Evolutionary conservation across 2,329 filamentous ascomycete species (phyloP).

Genomic region (Sporothrix schenckii): DNA sequence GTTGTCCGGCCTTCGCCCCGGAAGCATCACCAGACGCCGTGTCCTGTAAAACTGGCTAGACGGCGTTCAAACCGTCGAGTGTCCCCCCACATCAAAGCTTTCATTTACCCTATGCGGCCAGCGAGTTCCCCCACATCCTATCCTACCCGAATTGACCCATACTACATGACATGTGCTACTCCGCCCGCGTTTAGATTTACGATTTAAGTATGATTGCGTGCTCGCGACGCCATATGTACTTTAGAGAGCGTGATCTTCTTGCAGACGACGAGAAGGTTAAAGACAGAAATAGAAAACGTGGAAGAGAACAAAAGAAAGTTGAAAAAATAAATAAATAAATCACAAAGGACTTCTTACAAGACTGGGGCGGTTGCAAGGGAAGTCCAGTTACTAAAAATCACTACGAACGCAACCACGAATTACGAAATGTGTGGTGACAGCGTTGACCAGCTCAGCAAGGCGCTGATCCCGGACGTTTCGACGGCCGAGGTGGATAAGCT

Average conservation of each 20-base stretch:
- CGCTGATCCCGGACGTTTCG: constrained; percentile 24
- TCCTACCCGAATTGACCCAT: constrained; percentile 48
- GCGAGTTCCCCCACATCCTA: constrained; percentile 58
- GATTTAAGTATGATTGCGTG: constrained; percentile 21
- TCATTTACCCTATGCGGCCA: no score
- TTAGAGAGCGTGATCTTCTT: neutral
- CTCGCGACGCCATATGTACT: neutral
- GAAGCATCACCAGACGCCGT: no score
- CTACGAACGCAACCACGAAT: neutral
- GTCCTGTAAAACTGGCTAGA: no score
- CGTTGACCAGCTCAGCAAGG: constrained; percentile 26
- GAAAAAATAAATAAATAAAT: no score
- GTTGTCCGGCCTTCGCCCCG: no score
- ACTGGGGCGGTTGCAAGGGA: neutral
- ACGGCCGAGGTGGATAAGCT: constrained; percentile 21
- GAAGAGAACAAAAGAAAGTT: neutral
- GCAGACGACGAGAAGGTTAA: neutral
- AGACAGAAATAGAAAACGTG: neutral
- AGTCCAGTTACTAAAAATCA: neutral
- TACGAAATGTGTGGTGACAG: constrained; percentile 31
- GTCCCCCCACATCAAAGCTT: constrained; percentile 83
- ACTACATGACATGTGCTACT: constrained; percentile 5
- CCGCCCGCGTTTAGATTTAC: neutral
- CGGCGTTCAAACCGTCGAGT: no score
- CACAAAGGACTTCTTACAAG: neutral